Percentiles rank a stretch among this genome's conserved stretches.
Evolutionary conservation across 257 asterid species (phyloP).

Genomic region (Solanum lycopersicoides): DNA sequence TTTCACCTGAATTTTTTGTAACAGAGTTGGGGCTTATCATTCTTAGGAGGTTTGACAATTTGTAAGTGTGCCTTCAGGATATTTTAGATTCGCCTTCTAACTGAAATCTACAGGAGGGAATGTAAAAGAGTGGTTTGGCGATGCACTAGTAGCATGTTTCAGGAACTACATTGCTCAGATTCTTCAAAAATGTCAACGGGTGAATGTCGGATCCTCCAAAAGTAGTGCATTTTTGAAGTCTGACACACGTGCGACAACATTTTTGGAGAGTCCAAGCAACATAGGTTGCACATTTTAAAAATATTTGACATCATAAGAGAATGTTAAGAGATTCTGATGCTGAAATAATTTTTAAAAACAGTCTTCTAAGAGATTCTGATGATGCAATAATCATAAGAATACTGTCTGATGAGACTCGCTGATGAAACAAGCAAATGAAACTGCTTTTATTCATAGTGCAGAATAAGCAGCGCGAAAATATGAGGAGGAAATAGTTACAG

Average conservation of each 20-base stretch:
- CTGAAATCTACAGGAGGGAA: not conserved
- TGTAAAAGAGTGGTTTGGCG: not conserved
- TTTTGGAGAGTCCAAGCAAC: not conserved
- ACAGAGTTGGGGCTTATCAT: not conserved
- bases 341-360: not conserved
- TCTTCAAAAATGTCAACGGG: not conserved
- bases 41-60: not conserved
- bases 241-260: not conserved
- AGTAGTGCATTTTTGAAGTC: not conserved
- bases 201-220: not conserved
- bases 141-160: not conserved
- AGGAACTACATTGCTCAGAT: not conserved
- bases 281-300: not conserved
- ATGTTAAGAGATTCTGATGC: not conserved
- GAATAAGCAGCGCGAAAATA: not conserved
- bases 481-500: not conserved
- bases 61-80: not conserved
- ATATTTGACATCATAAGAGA: not conserved
- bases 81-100: not conserved
- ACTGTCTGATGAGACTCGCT: not conserved
- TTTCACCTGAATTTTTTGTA: not conserved
- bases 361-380: not conserved
- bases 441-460: not conserved
- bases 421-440: not conserved
- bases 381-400: not conserved